These are phyloP conservation scores for Eleusine indica DNA, from an alignment of 176 grass and related monocot genomes.

Conservation along the genomic window DNA sequence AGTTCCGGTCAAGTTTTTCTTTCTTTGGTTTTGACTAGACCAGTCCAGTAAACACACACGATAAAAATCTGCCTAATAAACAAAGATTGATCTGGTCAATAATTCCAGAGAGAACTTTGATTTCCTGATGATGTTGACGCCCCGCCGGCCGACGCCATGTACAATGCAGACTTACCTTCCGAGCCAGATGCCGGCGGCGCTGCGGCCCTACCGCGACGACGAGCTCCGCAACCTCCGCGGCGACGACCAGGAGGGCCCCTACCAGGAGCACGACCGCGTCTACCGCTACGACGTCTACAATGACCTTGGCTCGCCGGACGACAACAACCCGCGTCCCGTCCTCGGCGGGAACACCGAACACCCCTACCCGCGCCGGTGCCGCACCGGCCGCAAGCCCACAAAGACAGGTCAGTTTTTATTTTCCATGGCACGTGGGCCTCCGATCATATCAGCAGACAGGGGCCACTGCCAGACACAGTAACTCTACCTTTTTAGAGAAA, in stretches of 20 bases:
- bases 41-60: not conserved
- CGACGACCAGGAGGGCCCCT: conserved; percentile 43
- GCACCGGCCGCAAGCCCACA: conserved; percentile 38
- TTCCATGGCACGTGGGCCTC: not conserved
- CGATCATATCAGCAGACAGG: not conserved
- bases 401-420: conserved; percentile 1
- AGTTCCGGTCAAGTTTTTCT: not conserved
- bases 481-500: no score
- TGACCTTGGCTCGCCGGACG: conserved; percentile 67
- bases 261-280: conserved; percentile 64
- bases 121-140: no score
- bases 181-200: conserved; percentile 59
- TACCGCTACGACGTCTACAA: conserved; percentile 80
- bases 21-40: not conserved
- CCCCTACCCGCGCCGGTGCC: conserved; percentile 61
- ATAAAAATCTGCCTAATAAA: not conserved
- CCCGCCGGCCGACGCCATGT: not conserved
- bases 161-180: conserved; percentile 61
- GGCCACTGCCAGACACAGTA: not conserved
- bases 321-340: conserved; percentile 45
- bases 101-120: not conserved
- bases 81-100: not conserved
- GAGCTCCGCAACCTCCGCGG: conserved; percentile 67
- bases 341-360: conserved; percentile 56
- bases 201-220: conserved; percentile 66